Evolutionary conservation across 768 basidiomycete species (phyloP).

Genomic region (Ramaria sp.): DNA sequence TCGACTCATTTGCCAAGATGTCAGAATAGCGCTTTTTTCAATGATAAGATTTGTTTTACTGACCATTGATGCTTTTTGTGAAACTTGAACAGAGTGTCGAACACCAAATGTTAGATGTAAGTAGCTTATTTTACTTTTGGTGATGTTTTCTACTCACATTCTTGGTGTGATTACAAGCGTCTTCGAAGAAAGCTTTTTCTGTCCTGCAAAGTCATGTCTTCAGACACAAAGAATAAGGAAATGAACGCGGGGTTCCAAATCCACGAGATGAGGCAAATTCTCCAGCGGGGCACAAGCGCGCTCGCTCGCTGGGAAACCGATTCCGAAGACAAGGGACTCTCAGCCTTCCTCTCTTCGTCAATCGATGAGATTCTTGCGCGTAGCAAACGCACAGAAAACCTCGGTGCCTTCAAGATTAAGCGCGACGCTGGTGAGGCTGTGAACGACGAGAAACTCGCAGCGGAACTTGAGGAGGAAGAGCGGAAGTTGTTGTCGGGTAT

Average conservation of each 20-base stretch:
- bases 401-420: conserved; percentile 35
- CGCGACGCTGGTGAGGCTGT: conserved; percentile 20
- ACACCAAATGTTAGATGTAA: conserved; percentile 55
- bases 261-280: conserved; percentile 41
- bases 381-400: conserved; percentile 31
- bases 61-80: not conserved
- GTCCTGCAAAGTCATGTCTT: conserved; percentile 49
- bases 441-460: conserved; percentile 20
- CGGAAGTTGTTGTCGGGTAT: conserved; percentile 36
- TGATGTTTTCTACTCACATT: not conserved
- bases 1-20: conserved; percentile 52
- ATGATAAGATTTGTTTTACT: not conserved
- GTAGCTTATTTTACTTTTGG: not conserved
- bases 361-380: conserved; percentile 34
- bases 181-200: conserved; percentile 62
- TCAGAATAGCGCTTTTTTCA: conserved; percentile 5
- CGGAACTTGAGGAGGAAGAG: conserved; percentile 46
- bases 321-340: conserved; percentile 28
- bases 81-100: conserved; percentile 37
- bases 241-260: conserved; percentile 24
- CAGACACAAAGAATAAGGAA: conserved; percentile 17
- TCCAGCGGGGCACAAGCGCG: conserved; percentile 48
- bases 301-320: conserved; percentile 25
- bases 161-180: no score
- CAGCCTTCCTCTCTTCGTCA: conserved; percentile 32